phyloP scores from a whole-genome alignment of 2,329 filamentous ascomycete species.

The Beauveria sp. region DNA sequence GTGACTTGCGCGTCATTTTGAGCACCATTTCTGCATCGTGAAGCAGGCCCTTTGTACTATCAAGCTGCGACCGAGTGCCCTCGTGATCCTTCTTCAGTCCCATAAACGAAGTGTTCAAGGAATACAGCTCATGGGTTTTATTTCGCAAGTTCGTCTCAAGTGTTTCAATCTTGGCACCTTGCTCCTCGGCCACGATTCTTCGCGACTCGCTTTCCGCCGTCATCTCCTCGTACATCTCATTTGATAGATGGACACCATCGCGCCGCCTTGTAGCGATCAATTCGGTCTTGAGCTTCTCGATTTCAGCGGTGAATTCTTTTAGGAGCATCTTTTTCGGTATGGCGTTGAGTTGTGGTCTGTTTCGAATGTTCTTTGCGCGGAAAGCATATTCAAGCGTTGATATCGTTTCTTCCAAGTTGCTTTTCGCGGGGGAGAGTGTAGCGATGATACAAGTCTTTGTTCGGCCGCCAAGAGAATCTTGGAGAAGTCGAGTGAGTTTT shows the following conservation, averaged over 20 bases:
- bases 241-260: constrained; percentile 89
- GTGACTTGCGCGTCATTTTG: constrained; percentile 62
- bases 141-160: constrained; percentile 86
- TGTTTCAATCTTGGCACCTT: constrained; percentile 83
- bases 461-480: constrained; percentile 90
- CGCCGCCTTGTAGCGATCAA: constrained; percentile 86
- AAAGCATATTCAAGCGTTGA: constrained; percentile 98
- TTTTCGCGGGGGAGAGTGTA: constrained; percentile 88
- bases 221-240: constrained; percentile 84
- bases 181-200: constrained; percentile 85
- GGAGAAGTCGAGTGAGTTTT: constrained; percentile 86
- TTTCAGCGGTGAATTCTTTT: constrained; percentile 82
- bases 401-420: constrained; percentile 95
- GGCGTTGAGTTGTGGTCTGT: constrained; percentile 93
- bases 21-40: constrained; percentile 85
- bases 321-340: constrained; percentile 88
- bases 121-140: constrained; percentile 88
- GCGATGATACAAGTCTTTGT: constrained; percentile 99
- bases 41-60: constrained; percentile 72
- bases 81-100: constrained; percentile 87
- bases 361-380: constrained; percentile 95
- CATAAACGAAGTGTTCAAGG: constrained; percentile 79
- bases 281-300: constrained; percentile 90
- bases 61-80: constrained; percentile 59
- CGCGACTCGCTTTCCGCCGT: constrained; percentile 87